These are phyloP conservation scores for Lepraria neglecta DNA, from an alignment of 495 filamentous ascomycete species.

Conservation along the genomic window DNA sequence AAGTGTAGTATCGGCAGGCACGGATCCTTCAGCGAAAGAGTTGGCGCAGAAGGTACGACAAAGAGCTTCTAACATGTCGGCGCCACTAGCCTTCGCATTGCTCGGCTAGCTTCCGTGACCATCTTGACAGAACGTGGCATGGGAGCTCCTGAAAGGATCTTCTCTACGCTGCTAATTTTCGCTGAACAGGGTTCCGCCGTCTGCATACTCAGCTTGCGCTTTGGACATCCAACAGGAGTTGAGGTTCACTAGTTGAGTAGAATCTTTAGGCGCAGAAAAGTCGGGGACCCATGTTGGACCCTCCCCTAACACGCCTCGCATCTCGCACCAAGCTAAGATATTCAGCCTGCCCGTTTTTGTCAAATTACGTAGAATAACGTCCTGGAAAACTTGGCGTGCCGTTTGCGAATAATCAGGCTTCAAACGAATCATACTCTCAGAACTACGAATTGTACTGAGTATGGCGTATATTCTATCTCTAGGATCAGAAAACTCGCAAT, in stretches of 20 bases:
- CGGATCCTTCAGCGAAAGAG: not conserved
- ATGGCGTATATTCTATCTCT: constrained; percentile 12
- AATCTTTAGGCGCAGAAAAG: no score
- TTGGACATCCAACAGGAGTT: no score
- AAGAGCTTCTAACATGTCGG: not conserved
- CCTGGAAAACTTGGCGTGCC: not conserved
- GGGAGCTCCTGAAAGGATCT: no score
- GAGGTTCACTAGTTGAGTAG: no score
- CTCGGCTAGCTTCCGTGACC: not conserved
- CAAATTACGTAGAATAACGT: not conserved
- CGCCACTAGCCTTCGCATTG: not conserved
- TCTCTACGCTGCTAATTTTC: no score
- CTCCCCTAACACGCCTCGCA: not conserved
- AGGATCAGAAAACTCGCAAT: constrained; percentile 5
- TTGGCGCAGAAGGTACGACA: constrained; percentile 13
- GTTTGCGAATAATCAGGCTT: constrained; percentile 7
- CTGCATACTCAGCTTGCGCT: no score
- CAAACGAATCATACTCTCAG: not conserved
- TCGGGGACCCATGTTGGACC: no score
- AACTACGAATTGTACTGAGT: not conserved
- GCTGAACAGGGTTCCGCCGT: no score
- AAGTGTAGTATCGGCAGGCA: not conserved
- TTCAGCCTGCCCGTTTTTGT: not conserved
- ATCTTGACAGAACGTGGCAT: not conserved
- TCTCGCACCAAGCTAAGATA: not conserved